Evolutionary conservation across 2,329 filamentous ascomycete genomes (phyloP).

Genomic region (Nigrospora sphaerica): DNA sequence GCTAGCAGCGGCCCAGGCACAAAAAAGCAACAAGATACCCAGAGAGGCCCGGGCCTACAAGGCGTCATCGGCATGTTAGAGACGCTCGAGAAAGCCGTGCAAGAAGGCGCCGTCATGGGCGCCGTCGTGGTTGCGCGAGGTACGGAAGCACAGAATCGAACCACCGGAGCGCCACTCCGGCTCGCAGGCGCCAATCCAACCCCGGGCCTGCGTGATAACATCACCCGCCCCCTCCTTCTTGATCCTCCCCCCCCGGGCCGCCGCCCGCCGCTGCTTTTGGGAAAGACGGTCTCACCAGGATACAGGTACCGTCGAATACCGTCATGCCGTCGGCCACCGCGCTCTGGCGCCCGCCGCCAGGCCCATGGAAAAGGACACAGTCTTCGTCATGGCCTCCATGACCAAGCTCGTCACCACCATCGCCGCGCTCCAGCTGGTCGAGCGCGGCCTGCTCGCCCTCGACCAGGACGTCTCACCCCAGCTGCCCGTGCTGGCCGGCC

Average conservation of each 20-base stretch:
- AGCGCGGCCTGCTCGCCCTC: slow-evolving; percentile 33
- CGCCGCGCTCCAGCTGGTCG: slow-evolving; percentile 37
- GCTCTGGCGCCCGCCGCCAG: slow-evolving; percentile 1
- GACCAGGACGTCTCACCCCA: slow-evolving; percentile 35
- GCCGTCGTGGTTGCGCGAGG: slow-evolving; percentile 9
- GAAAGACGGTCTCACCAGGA: no score
- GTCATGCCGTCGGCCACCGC: slow-evolving; percentile 5
- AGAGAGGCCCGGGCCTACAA: no score
- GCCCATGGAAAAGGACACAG: slow-evolving; percentile 15
- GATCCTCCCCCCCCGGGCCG: no score
- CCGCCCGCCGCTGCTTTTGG: no score
- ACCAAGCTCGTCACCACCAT: slow-evolving; percentile 38
- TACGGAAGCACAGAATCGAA: slow-evolving; percentile 4
- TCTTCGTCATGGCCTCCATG: slow-evolving; percentile 26
- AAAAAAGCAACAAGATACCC: no score
- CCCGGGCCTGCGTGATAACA: no score
- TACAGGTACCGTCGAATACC: slow-evolving; percentile 9
- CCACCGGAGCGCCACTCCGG: not conserved
- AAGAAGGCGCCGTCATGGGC: slow-evolving; percentile 6
- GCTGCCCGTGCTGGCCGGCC: slow-evolving; percentile 33
- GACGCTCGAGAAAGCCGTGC: slow-evolving; percentile 3
- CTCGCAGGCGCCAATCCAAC: no score
- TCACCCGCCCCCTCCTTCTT: no score
- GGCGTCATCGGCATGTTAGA: no score
- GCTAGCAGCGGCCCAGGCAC: no score